A percentile compares a stretch with the other conserved stretches of the same genome.
Evolutionary conservation across 129 eudicot genomes (phyloP).

Genomic region (Chrysanthemum makinoi): DNA sequence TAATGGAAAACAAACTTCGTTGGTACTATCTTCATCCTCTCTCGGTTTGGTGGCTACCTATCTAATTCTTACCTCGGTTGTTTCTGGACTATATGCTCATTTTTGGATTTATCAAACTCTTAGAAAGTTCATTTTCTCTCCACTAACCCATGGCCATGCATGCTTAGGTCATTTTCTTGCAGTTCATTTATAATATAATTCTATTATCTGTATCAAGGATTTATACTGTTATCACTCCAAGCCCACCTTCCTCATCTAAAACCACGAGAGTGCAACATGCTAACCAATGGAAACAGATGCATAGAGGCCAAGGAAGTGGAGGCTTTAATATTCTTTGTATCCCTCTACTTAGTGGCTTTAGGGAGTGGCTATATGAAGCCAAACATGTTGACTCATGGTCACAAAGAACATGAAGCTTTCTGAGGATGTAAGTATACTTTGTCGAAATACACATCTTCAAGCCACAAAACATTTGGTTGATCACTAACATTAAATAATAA

Average conservation of each 20-base stretch:
- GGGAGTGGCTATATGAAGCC: slow-evolving; percentile 95
- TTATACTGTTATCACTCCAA: slow-evolving; percentile 74
- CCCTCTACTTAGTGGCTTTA: slow-evolving; percentile 80
- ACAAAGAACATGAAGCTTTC: slow-evolving; percentile 13
- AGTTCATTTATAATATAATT: not conserved
- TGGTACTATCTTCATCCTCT: slow-evolving; percentile 77
- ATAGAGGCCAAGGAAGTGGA: slow-evolving; percentile 63
- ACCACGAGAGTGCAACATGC: slow-evolving; percentile 82
- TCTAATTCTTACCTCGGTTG: slow-evolving; percentile 90
- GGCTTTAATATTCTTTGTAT: slow-evolving; percentile 65
- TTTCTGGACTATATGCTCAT: slow-evolving; percentile 97
- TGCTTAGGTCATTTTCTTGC: not conserved
- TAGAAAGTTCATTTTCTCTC: slow-evolving; percentile 40
- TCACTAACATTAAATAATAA: not conserved
- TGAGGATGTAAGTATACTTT: slow-evolving; percentile 4
- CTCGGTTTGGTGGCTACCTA: slow-evolving; percentile 88
- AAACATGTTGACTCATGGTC: slow-evolving; percentile 85
- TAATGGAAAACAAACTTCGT: slow-evolving; percentile 85
- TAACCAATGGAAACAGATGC: slow-evolving; percentile 51
- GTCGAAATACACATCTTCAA: not conserved
- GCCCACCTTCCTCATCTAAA: slow-evolving; percentile 86
- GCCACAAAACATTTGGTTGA: not conserved
- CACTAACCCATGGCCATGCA: too few relatives aligned
- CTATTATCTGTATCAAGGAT: slow-evolving; percentile 44
- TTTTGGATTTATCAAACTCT: slow-evolving; percentile 90